A percentile compares a stretch with the other conserved stretches of the same genome.
Evolutionary conservation across 1,284 basidiomycete genomes (phyloP).

Genomic region (Rhodofomes roseus): DNA sequence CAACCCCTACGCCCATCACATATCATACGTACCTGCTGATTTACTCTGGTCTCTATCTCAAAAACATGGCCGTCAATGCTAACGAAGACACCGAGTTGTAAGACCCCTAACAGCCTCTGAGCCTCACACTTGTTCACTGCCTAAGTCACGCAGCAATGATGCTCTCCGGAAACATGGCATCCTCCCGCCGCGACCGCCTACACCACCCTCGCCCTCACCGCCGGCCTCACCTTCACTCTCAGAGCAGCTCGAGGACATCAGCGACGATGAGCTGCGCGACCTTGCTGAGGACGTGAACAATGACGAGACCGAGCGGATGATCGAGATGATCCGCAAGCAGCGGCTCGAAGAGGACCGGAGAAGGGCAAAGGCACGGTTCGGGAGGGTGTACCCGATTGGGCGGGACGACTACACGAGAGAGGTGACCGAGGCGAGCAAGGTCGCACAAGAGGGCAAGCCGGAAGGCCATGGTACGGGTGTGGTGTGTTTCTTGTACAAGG

Average conservation of each 20-base stretch:
- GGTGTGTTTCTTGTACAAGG: conserved; percentile 87
- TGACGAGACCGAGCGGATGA: conserved; percentile 76
- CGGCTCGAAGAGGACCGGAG: conserved; percentile 63
- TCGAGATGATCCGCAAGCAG: conserved; percentile 67
- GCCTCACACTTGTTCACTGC: conserved; percentile 3
- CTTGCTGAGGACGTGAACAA: conserved; percentile 65
- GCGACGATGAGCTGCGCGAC: conserved; percentile 63
- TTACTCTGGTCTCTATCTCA: not conserved
- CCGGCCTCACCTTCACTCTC: conserved; percentile 63
- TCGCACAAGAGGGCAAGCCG: conserved; percentile 63
- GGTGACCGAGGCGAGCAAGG: conserved; percentile 88
- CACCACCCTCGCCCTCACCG: conserved; percentile 72
- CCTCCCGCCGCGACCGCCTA: conserved; percentile 68
- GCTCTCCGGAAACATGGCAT: conserved; percentile 90
- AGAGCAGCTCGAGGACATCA: conserved; percentile 65
- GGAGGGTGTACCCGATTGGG: conserved; percentile 84
- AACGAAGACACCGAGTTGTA: conserved; percentile 94
- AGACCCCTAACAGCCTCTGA: conserved; percentile 26
- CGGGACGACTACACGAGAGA: conserved; percentile 94
- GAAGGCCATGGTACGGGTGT: conserved; percentile 77
- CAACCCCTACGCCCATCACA: not conserved
- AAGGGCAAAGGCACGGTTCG: conserved; percentile 72
- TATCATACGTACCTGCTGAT: not conserved
- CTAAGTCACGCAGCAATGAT: conserved; percentile 67
- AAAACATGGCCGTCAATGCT: conserved; percentile 62